These are phyloP conservation scores for Canna indica DNA, from an alignment of 176 grass and related monocot genomes.

Conservation along the genomic window DNA sequence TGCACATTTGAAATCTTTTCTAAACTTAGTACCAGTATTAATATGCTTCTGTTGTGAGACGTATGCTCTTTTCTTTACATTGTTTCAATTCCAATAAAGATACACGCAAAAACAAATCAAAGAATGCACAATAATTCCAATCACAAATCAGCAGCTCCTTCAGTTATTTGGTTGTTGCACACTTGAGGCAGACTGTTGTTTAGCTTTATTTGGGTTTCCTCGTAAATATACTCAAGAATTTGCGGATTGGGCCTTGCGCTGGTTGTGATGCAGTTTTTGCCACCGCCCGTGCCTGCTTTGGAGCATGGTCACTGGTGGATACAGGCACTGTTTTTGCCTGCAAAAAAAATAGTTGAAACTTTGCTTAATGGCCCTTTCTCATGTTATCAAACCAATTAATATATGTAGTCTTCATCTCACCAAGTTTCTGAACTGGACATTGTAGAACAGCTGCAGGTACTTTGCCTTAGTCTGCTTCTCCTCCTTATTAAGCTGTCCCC, in stretches of 20 bases:
- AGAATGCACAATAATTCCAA: neutral
- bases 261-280: slow-evolving; percentile 14
- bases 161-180: neutral
- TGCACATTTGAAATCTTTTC: neutral
- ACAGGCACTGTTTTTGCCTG: slow-evolving; percentile 43
- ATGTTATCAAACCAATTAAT: neutral
- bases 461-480: slow-evolving; percentile 51
- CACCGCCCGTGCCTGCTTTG: slow-evolving; percentile 2
- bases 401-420: slow-evolving; percentile 22
- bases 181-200: neutral
- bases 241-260: slow-evolving; percentile 50
- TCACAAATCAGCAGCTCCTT: neutral
- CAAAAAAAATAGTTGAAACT: neutral
- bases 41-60: neutral
- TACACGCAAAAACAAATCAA: neutral
- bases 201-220: slow-evolving; percentile 27
- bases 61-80: neutral
- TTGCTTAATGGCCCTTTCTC: neutral
- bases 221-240: slow-evolving; percentile 42
- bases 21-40: neutral
- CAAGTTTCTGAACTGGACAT: slow-evolving; percentile 70
- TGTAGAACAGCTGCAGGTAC: slow-evolving; percentile 78
- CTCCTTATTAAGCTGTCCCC: slow-evolving; percentile 72
- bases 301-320: slow-evolving; percentile 21
- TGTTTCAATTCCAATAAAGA: neutral